Percentiles rank a stretch among this genome's conserved stretches.
These are phyloP conservation scores for Cucurbita maxima DNA, from an alignment of 306 rosid species.

Conservation along the genomic window DNA sequence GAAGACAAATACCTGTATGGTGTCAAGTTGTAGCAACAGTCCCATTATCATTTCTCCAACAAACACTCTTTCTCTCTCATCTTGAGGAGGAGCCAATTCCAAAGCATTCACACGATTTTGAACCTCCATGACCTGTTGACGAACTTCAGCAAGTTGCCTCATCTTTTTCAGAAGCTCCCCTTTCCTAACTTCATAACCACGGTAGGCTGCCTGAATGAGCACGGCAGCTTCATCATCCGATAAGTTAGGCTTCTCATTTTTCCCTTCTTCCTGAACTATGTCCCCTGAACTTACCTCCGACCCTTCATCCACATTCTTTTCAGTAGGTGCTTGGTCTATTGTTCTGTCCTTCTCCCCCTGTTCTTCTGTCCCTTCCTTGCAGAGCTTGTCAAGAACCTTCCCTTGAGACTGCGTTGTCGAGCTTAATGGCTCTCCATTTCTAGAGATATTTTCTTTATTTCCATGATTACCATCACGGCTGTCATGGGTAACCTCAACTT, in stretches of 20 bases:
- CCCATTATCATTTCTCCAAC: slow-evolving; percentile 72
- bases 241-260: slow-evolving; percentile 5
- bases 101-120: slow-evolving; percentile 19
- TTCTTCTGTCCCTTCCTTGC: background rate
- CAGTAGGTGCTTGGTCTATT: background rate
- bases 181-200: slow-evolving; percentile 50
- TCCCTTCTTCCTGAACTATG: background rate
- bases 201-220: slow-evolving; percentile 52
- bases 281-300: background rate
- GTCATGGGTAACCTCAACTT: slow-evolving; percentile 4
- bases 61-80: slow-evolving; percentile 27
- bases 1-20: slow-evolving; percentile 44
- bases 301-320: slow-evolving; percentile 5
- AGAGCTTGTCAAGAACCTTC: background rate
- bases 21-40: slow-evolving; percentile 52
- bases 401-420: background rate
- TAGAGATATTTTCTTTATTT: background rate
- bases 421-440: background rate
- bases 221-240: slow-evolving; percentile 48
- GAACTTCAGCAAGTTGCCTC: slow-evolving; percentile 46
- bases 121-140: slow-evolving; percentile 27
- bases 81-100: slow-evolving; percentile 22
- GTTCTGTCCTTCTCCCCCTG: background rate
- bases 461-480: slow-evolving; percentile 3
- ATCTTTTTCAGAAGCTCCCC: slow-evolving; percentile 58